A percentile compares a stretch with the other conserved stretches of the same genome.
phyloP scores from a whole-genome alignment of 768 basidiomycete species.

The Boletus huronensis region DNA sequence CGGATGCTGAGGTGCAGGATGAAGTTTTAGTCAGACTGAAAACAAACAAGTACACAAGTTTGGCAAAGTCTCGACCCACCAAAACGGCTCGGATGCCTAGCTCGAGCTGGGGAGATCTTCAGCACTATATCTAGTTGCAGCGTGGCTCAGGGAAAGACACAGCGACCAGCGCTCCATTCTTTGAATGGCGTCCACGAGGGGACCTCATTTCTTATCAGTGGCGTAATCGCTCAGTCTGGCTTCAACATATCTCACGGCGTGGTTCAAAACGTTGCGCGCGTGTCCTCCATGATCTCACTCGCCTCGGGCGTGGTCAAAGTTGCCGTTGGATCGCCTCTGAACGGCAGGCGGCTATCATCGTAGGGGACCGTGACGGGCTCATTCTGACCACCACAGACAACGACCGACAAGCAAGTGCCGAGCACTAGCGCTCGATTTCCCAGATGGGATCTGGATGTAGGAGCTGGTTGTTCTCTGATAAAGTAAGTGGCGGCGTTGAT shows the following conservation, averaged over 20 bases:
- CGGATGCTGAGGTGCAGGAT: not conserved
- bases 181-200: conserved; percentile 25
- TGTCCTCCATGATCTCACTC: conserved; percentile 7
- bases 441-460: conserved; percentile 11
- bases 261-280: conserved; percentile 13
- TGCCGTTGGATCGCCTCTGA: not conserved
- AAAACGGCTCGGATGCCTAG: too few species aligned
- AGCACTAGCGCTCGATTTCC: conserved; percentile 1
- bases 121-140: not conserved
- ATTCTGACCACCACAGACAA: not conserved
- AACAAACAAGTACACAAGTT: not conserved
- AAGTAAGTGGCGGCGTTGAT: conserved; percentile 23
- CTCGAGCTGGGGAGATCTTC: not conserved
- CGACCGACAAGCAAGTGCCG: not conserved
- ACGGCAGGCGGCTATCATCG: not conserved
- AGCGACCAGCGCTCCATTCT: not conserved
- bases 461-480: conserved; percentile 17
- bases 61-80: not conserved
- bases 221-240: conserved; percentile 23
- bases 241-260: conserved; percentile 17
- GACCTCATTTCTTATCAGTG: conserved; percentile 25
- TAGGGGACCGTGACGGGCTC: not conserved
- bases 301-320: not conserved
- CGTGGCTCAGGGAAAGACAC: conserved; percentile 5
- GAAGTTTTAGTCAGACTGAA: not conserved